Evolutionary conservation across 306 rosid species (phyloP).

Genomic region (Alnus rubra): DNA sequence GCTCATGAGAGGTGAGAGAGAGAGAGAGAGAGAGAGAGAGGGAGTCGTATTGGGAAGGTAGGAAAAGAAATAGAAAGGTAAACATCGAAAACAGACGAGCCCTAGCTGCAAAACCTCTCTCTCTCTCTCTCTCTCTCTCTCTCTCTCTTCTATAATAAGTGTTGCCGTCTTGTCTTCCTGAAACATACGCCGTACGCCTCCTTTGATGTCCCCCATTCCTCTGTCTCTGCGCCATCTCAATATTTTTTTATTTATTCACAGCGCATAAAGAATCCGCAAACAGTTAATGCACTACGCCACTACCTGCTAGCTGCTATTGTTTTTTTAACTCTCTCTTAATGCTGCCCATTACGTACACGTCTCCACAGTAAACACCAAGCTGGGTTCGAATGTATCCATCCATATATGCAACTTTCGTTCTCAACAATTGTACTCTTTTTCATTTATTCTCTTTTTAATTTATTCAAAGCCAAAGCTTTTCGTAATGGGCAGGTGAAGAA

Average conservation of each 20-base stretch:
- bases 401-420: too few relatives aligned
- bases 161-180: conserved; percentile 46
- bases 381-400: too few relatives aligned
- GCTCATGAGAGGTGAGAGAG: too few relatives aligned
- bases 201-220: conserved; percentile 34
- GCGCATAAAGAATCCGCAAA: neutral
- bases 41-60: conserved; percentile 22
- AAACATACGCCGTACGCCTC: conserved; percentile 50
- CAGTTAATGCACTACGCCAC: conserved; percentile 16
- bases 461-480: conserved; percentile 22
- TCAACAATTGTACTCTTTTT: too few relatives aligned
- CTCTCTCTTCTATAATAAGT: conserved; percentile 25
- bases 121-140: conserved; percentile 2
- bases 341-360: conserved; percentile 34
- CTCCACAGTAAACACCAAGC: too few relatives aligned
- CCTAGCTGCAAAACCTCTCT: neutral
- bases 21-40: too few relatives aligned
- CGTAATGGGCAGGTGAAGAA: neutral
- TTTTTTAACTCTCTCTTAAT: neutral
- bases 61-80: conserved; percentile 9
- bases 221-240: conserved; percentile 10
- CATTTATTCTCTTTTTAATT: conserved; percentile 4
- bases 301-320: conserved; percentile 1
- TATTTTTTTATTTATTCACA: neutral
- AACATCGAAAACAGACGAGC: conserved; percentile 38